Evolutionary conservation across 257 asterid species (phyloP).

Genomic region (Eustoma russellianum): DNA sequence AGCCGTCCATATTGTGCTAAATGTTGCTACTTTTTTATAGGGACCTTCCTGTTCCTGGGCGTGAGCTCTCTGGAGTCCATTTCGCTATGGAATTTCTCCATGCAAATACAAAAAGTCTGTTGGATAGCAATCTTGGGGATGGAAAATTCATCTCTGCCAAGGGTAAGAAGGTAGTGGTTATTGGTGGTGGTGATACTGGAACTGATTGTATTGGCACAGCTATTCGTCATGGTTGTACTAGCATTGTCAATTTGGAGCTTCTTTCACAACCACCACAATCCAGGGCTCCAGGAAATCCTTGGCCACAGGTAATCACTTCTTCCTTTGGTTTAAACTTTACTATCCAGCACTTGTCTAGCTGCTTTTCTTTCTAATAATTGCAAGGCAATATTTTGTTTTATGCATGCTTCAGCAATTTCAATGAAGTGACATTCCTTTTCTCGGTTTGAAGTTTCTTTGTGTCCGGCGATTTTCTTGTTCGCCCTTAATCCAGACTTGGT

Average conservation of each 20-base stretch:
- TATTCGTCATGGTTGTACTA: conserved; percentile 85
- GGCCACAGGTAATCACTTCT: conserved; percentile 84
- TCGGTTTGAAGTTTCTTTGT: background rate
- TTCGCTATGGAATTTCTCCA: conserved; percentile 99
- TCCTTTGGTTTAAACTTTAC: too few species aligned
- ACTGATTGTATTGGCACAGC: conserved; percentile 97
- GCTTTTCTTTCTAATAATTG: too few species aligned
- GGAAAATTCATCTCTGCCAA: conserved; percentile 86
- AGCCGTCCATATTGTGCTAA: too few species aligned
- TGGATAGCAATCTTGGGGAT: conserved; percentile 84
- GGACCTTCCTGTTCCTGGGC: conserved; percentile 97
- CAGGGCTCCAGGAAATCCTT: conserved; percentile 93
- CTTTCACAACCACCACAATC: conserved; percentile 89
- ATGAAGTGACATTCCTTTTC: background rate
- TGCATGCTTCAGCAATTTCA: too few species aligned
- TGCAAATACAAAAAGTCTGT: conserved; percentile 91
- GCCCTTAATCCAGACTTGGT: too few species aligned
- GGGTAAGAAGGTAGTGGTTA: conserved; percentile 93
- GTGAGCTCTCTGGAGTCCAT: conserved; percentile 88
- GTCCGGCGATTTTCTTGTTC: too few species aligned
- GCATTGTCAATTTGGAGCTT: conserved; percentile 77
- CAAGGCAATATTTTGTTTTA: too few species aligned
- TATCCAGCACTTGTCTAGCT: too few species aligned
- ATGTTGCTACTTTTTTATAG: conserved; percentile 26
- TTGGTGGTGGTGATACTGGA: conserved; percentile 99